These are phyloP conservation scores for Mortierella alpina DNA, from an alignment of 192 early-diverging fungal genomes.

Conservation along the genomic window DNA sequence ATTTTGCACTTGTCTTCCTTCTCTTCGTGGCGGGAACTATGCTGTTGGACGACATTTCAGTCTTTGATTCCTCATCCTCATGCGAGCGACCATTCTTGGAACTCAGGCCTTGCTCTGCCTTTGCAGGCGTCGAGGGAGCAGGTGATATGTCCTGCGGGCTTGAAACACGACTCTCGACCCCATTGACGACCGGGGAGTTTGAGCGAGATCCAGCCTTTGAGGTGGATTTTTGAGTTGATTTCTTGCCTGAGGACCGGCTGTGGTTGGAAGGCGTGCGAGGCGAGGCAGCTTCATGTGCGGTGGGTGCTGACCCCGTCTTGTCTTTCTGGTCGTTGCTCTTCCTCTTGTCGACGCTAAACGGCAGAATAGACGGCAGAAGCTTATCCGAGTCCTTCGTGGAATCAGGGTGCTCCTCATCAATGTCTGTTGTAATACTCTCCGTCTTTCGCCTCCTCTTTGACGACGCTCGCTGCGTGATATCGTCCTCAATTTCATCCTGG, in stretches of 20 bases:
- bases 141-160: neutral
- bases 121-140: neutral
- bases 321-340: slow-evolving; percentile 6
- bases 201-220: slow-evolving; percentile 28
- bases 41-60: neutral
- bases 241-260: slow-evolving; percentile 6
- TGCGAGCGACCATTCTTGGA: neutral
- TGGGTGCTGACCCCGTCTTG: neutral
- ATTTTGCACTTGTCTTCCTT: slow-evolving; percentile 13
- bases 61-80: slow-evolving; percentile 2
- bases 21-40: slow-evolving; percentile 12
- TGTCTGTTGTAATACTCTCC: slow-evolving; percentile 21
- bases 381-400: neutral
- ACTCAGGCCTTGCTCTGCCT: neutral
- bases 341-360: neutral
- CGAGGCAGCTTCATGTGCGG: slow-evolving; percentile 1
- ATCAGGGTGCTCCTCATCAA: slow-evolving; percentile 17
- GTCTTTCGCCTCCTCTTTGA: slow-evolving; percentile 47
- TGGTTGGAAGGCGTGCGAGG: slow-evolving; percentile 4
- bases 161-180: neutral
- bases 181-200: slow-evolving; percentile 6
- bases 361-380: neutral
- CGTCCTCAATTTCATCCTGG: slow-evolving; percentile 45
- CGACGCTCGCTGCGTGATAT: slow-evolving; percentile 2
- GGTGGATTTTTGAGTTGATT: slow-evolving; percentile 2